Evolutionary conservation across 1,284 basidiomycete genomes (phyloP).

Genomic region (Microbotryum saponariae): DNA sequence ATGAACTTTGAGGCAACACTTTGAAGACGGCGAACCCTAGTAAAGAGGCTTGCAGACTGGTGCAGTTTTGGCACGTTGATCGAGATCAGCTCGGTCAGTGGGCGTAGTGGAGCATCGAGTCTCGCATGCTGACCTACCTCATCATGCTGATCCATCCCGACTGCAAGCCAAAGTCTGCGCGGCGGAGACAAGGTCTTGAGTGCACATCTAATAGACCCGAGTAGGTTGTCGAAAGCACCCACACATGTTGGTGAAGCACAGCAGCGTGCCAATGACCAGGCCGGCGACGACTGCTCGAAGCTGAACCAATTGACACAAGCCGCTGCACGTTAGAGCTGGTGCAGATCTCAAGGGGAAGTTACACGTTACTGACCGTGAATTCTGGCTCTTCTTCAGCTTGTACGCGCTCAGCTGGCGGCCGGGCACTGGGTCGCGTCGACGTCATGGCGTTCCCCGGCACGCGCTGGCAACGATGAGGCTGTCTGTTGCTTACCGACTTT

Average conservation of each 20-base stretch:
- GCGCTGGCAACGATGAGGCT: too few relatives aligned
- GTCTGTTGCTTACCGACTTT: too few relatives aligned
- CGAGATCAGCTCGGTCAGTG: constrained; percentile 1
- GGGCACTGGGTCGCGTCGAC: too few relatives aligned
- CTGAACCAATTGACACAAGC: background rate
- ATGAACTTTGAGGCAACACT: constrained; percentile 53
- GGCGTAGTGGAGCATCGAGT: constrained; percentile 8
- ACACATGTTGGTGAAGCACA: constrained; percentile 45
- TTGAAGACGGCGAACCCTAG: constrained; percentile 80
- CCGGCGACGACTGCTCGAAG: constrained; percentile 53
- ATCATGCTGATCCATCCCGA: constrained; percentile 57
- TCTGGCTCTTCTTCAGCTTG: background rate
- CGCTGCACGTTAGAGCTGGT: too few relatives aligned
- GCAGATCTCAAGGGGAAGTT: too few relatives aligned
- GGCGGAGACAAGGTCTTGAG: background rate
- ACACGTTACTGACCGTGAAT: background rate
- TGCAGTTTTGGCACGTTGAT: background rate
- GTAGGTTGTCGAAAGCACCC: background rate
- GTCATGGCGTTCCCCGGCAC: too few relatives aligned
- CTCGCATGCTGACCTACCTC: background rate
- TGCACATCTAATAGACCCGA: background rate
- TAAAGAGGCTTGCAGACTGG: constrained; percentile 46
- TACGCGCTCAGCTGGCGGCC: too few relatives aligned
- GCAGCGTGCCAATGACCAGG: constrained; percentile 59
- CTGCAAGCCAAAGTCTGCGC: constrained; percentile 63